Evolutionary conservation across 192 early-diverging fungal genomes (phyloP), one percentile per base, ranked within the genome.

Genomic region (Backusella sp.): DNA sequence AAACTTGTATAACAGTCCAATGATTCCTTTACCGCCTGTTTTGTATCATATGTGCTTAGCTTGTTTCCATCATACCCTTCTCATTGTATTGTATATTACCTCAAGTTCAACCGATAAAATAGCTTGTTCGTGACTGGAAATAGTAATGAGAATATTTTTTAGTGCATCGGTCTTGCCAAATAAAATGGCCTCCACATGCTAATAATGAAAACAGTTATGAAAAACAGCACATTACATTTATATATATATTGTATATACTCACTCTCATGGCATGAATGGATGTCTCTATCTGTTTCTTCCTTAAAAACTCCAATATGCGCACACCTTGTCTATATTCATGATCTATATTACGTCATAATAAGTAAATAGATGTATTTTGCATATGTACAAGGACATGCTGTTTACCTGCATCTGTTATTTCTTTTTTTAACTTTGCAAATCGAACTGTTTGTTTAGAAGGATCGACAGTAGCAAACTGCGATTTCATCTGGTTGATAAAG

Each of bases 321-420:
- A 78, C 68, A 53, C 77, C 77, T 36, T 78, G 62, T 30, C 77
- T 66, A 53, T 78, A 78, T 3, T 78, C 77, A 49, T 35, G 34
- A 44, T 78, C 77, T n/a, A 9, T 67, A 23, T 41, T 41, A 19
- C 21, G n/a, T 17, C 23, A 41, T 17, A 70, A 46, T 19, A 44
- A 35, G 4, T 17, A 67, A 67, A 41, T 41, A 21, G 37, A 21
- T 69, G n/a, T 53, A 53, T 53, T n/a, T n/a, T 53, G 19, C 19
- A 26, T 19, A 26, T 26, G 1, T 23, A 59, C n/a, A 59, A 7
- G 26, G 12, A 36, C 17, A n/a, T 14, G 19, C 19, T 19, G 15
- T 46, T 67, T 73, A 80, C 79, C 79, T 65, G 80, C 36, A 42
- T 81, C 80, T 11, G 67, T 53, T 28, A 81, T 74, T 23, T 81